Conservation (phyloP, 495 filamentous ascomycete genomes). For the Aspergillus carlsbadensis region DNA sequence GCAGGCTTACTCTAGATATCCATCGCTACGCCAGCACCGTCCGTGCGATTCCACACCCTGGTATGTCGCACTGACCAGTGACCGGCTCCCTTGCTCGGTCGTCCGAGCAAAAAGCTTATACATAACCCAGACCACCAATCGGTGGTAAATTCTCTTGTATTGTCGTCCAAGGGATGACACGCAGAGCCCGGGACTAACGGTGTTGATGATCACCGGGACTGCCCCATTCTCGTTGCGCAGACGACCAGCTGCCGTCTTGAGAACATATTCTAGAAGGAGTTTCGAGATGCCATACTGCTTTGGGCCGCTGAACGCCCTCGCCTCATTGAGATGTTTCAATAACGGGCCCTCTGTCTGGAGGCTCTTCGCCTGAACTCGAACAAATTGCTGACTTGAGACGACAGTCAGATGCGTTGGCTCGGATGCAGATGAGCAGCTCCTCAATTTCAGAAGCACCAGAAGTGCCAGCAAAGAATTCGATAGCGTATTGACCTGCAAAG, state of each 20-base stretch:
- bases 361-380: conserved; percentile 34
- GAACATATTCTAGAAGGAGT: conserved; percentile 46
- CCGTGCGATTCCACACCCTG: conserved; percentile 51
- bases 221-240: conserved; percentile 34
- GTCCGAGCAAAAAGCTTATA: conserved; percentile 46
- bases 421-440: conserved; percentile 22
- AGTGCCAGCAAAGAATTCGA: conserved; percentile 55
- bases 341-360: conserved; percentile 32
- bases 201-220: conserved; percentile 44
- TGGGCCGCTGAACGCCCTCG: conserved; percentile 26
- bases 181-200: conserved; percentile 46
- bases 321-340: conserved; percentile 35
- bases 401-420: conserved; percentile 36
- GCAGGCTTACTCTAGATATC: conserved; percentile 41
- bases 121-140: conserved; percentile 34
- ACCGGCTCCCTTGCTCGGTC: conserved; percentile 49
- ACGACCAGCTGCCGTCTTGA: conserved; percentile 34
- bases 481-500: conserved; percentile 59
- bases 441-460: conserved; percentile 52
- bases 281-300: conserved; percentile 49
- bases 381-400: conserved; percentile 45
- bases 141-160: conserved; percentile 38
- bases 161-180: conserved; percentile 39
- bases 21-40: conserved; percentile 49
- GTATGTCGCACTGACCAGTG: conserved; percentile 49